Evolutionary conservation across 345 rosid species (phyloP), one percentile per base, ranked within the genome.

Genomic region (Syzygium jambos): DNA sequence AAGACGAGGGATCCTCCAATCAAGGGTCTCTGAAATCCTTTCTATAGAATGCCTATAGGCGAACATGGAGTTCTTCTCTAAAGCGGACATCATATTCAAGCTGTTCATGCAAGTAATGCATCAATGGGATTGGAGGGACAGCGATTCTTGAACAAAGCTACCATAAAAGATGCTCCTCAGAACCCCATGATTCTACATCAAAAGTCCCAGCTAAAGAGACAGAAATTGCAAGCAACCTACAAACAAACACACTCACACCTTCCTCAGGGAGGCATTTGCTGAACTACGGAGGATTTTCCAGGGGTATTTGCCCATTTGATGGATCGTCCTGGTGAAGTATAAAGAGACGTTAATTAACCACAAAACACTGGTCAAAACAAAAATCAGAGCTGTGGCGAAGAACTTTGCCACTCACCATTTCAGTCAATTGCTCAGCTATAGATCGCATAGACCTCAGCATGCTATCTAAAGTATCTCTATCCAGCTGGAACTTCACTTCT

Each of bases 351-450:
- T 52, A 5, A 52, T 54, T n/a, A 46, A 85, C 34, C 52, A 85
- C 19, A 41, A 56, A 65, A 86, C 53, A 63, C 86, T 21, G 16
- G 80, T 84, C 51, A 52, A 23, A 38, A 5, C 51, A 88, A 51
- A 51, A 17, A 52, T 5, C 61, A 80, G 51, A 78, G 38, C 38
- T 9, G 41, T 83, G 29, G 63, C 46, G 23, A 86, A 83, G 52
- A 87, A 88, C 51, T 38, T 77, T 30, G 85, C 49, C 30, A 90
- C 94, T 86, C 78, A 91, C 95, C 87, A 25, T 27, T 51, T 91
- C 91, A 82, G 92, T 87, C 86, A 93, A 85, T 59, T 93, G 93
- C 77, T 93, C 96, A 90, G 90, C 88, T 61, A 93, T 91, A 87
- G 88, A 61, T 73, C 90, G 85, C 93, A 93, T 89, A 49, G 95